Evolutionary conservation across 495 filamentous ascomycete genomes (phyloP).

Genomic region (Hypomontagnella submonticulosa): DNA sequence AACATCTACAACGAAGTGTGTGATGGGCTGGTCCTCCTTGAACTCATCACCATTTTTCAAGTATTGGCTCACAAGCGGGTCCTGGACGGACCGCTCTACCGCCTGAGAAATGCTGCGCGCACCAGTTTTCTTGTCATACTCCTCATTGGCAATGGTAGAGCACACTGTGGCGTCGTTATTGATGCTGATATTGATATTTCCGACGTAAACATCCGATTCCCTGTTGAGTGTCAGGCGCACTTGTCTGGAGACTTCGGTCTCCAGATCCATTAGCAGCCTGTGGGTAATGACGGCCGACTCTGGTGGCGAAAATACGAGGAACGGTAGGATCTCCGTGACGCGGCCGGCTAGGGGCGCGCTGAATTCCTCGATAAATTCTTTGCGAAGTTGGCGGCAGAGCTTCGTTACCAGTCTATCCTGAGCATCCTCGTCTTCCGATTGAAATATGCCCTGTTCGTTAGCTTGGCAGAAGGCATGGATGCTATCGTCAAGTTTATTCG

Average conservation of each 20-base stretch:
- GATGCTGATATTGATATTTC: conserved; percentile 19
- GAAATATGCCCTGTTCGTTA: conserved; percentile 39
- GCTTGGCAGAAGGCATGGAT: conserved; percentile 53
- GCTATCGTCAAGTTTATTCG: conserved; percentile 56
- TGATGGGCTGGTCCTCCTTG: conserved; percentile 17
- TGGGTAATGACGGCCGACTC: conserved; percentile 57
- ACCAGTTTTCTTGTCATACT: conserved; percentile 28
- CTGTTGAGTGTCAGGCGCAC: conserved; percentile 14
- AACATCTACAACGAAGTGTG: conserved; percentile 8
- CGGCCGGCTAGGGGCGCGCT: conserved; percentile 53
- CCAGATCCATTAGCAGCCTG: conserved; percentile 54
- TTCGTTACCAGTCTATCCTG: conserved; percentile 41
- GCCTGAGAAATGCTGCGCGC: conserved; percentile 27
- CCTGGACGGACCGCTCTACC: conserved; percentile 16
- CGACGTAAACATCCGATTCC: conserved; percentile 27
- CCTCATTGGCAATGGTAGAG: conserved; percentile 15
- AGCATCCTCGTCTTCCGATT: conserved; percentile 28
- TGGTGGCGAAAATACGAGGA: conserved; percentile 54
- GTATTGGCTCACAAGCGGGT: conserved; percentile 21
- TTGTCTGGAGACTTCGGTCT: conserved; percentile 4
- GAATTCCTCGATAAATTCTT: conserved; percentile 44
- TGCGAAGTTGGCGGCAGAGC: conserved; percentile 47
- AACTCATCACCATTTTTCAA: conserved; percentile 26
- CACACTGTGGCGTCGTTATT: conserved; percentile 28
- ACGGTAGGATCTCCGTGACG: conserved; percentile 56